Evolutionary conservation across 352 stramenopile species (phyloP), one percentile per base, ranked within the genome.

Genomic region (Phytopythium cucurbitacearum): DNA sequence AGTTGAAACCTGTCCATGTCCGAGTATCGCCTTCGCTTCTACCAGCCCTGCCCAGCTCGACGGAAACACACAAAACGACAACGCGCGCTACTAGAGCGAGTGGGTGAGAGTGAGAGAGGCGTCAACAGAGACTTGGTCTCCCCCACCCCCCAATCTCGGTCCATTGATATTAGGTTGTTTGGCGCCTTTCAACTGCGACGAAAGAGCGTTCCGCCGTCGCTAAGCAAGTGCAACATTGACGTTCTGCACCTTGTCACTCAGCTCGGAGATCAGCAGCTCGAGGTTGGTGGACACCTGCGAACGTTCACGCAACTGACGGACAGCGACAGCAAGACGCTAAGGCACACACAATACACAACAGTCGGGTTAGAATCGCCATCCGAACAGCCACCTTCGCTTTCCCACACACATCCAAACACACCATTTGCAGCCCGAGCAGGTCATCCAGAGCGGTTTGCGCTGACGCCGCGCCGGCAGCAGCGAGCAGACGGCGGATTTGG

Each of bases 201-300:
- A 21, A 6, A 32, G 35, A 43, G 35, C 15, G 35, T 11, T n/a
- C 5, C 9, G 32, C 36, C 51, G 10, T 38, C 16, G 16, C 52
- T 65, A 89, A 40, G 72, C 76, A 57, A 87, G 56, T 40, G 66
- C 76, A 33, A 86, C 57, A 32, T 72, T 70, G 43, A 87, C 71
- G 21, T 68, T 85, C 34, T 84, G 67, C 15, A 90, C 75, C 53
- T 90, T 90, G 53, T 90, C 80, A 9, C 76, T 84, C 28, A 90
- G 61, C 51, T 90, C 80, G 1, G 70, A 70, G 16, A 90, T 66
- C 13, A 90, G 56, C 33, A 66, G 63, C 45, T 90, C 80, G 15
- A 90, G 62, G 40, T 83, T 73, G 40, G 85, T 57, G 12, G 73
- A 71, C 44, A 71, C 61, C 46, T 90, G 73, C 5, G 80, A 85